Conservation (phyloP, 2,329 filamentous ascomycete genomes). For the Monilinia polystroma region DNA sequence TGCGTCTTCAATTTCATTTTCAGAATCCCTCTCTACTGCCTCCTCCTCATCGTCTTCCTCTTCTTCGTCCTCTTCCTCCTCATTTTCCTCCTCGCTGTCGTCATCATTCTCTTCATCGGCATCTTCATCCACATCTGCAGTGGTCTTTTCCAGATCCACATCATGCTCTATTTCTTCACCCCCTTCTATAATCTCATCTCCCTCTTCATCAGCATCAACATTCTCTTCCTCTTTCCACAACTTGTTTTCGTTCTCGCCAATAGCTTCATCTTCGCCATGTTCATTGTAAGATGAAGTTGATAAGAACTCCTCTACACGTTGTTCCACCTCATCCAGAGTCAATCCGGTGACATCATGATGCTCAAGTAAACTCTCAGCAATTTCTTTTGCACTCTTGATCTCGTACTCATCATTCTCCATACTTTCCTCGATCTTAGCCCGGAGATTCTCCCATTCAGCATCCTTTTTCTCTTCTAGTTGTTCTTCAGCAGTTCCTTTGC, state of each 20-base stretch:
- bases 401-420: constrained; percentile 37
- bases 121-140: constrained; percentile 23
- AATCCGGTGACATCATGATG: constrained; percentile 23
- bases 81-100: constrained; percentile 18
- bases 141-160: constrained; percentile 22
- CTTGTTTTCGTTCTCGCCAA: constrained; percentile 12
- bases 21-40: constrained; percentile 3
- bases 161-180: constrained; percentile 19
- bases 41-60: not conserved
- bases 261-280: not conserved
- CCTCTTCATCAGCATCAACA: constrained; percentile 22
- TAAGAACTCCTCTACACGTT: constrained; percentile 26
- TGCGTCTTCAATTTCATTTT: not conserved
- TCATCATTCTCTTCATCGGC: constrained; percentile 23
- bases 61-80: not conserved
- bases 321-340: constrained; percentile 24
- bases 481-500: constrained; percentile 32
- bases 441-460: constrained; percentile 38
- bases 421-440: constrained; percentile 39
- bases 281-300: constrained; percentile 20
- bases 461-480: constrained; percentile 31
- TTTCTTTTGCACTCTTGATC: constrained; percentile 24
- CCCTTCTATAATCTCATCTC: constrained; percentile 18
- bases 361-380: constrained; percentile 25
- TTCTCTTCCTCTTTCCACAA: constrained; percentile 23